Conservation (phyloP, 345 rosid species). For the Eucalyptus polyanthemos region DNA sequence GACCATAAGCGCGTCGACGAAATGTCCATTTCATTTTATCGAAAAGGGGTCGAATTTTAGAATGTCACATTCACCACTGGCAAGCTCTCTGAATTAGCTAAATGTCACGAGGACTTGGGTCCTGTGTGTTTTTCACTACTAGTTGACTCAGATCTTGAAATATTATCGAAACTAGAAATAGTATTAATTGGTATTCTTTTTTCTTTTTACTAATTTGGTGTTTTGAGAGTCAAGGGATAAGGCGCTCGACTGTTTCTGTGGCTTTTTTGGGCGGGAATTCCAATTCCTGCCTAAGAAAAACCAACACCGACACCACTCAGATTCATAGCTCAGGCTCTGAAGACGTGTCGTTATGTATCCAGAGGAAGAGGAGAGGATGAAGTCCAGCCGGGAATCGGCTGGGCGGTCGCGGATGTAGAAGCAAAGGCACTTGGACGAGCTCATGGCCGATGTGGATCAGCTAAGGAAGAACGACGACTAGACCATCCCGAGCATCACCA, state of each 20-base stretch:
- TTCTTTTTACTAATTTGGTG: background rate
- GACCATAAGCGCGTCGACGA: no score
- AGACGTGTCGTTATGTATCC: constrained; percentile 33
- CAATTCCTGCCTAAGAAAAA: constrained; percentile 7
- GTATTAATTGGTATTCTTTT: no score
- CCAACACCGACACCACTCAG: background rate
- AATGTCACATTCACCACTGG: no score
- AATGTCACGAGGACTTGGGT: no score
- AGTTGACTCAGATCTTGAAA: background rate
- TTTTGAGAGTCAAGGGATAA: background rate
- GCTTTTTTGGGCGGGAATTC: constrained; percentile 48
- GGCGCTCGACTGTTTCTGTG: constrained; percentile 7
- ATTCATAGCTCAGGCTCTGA: constrained; percentile 38
- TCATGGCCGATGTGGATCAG: constrained; percentile 36
- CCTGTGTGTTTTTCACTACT: background rate
- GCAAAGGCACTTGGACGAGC: constrained; percentile 70
- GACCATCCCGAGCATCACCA: constrained; percentile 27
- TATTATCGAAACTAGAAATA: background rate
- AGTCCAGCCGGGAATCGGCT: constrained; percentile 74
- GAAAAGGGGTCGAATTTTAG: no score
- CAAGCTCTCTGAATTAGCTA: no score
- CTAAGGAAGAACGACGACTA: constrained; percentile 28
- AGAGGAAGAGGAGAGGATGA: constrained; percentile 71
- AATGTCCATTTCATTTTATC: no score
- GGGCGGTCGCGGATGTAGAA: constrained; percentile 72